Percentiles rank a stretch among this genome's conserved stretches.
Evolutionary conservation across 495 filamentous ascomycete genomes (phyloP).

Genomic region (Sphaerosporella brunnea): DNA sequence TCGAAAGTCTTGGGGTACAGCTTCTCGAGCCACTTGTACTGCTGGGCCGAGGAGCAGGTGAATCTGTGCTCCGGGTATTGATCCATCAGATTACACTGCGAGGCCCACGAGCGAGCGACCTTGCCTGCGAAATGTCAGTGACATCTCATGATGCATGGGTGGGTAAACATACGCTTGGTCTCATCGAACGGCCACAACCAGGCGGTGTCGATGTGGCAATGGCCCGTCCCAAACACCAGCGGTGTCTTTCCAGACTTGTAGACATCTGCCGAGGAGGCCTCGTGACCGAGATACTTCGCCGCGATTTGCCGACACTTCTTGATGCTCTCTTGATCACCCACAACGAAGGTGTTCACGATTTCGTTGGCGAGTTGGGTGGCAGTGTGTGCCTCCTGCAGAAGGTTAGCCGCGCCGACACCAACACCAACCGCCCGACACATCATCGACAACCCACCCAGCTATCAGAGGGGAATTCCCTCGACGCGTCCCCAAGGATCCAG

Average conservation of each 20-base stretch:
- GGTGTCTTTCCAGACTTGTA: slow-evolving; percentile 57
- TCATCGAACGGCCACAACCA: slow-evolving; percentile 99
- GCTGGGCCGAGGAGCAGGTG: slow-evolving; percentile 79
- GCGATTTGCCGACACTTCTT: slow-evolving; percentile 64
- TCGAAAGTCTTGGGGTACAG: slow-evolving; percentile 77
- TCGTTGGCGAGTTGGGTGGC: slow-evolving; percentile 66
- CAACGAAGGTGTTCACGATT: slow-evolving; percentile 78
- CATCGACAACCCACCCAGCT: slow-evolving; percentile 35
- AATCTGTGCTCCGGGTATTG: slow-evolving; percentile 89
- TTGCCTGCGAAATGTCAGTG: slow-evolving; percentile 32
- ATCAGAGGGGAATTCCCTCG: slow-evolving; percentile 58
- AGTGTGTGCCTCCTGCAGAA: slow-evolving; percentile 51
- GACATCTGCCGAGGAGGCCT: slow-evolving; percentile 66
- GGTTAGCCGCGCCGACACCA: slow-evolving; percentile 25
- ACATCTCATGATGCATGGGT: neutral
- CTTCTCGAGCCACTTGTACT: slow-evolving; percentile 91
- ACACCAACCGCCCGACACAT: too few relatives aligned
- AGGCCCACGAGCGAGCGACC: slow-evolving; percentile 88
- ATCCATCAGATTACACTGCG: slow-evolving; percentile 85
- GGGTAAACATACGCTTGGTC: slow-evolving; percentile 49
- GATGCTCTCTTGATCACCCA: slow-evolving; percentile 60
- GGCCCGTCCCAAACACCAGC: slow-evolving; percentile 72
- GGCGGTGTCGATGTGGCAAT: slow-evolving; percentile 66
- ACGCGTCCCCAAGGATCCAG: slow-evolving; percentile 85
- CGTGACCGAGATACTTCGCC: slow-evolving; percentile 57